Evolutionary conservation across 768 basidiomycete species (phyloP), one percentile per base, ranked within the genome.

Genomic region (Rhizopogon roseolus): DNA sequence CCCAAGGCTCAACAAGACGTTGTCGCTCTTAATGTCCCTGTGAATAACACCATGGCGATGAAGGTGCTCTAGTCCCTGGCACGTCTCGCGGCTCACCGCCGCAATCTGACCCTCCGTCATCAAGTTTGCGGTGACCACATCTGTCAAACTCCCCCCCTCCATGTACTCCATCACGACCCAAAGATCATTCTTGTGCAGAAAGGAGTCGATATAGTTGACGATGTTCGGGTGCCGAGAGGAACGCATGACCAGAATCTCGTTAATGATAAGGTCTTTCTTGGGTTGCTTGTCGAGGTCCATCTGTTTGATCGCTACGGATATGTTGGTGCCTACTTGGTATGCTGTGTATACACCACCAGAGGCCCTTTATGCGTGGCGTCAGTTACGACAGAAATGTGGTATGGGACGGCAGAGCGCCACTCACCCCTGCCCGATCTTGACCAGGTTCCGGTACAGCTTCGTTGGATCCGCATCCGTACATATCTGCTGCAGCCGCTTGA

Each of bases 151-250:
- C 34, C 93, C 91, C 39, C 95, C 95, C 72, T 98, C 95, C 96
- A 98, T 98, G 72, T 95, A 98, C 74, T 98, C 97, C 97, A 99
- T 98, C 53, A 98, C 93, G 38, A 99, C 94, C 97, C 97, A 98
- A 4, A 99, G 78, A 65, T 98, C 97, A 68, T 96, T 97, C 79
- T 92, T 94, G 77, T 96, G 84, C 40, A 98, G 72, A 81, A 98
- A 99, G 2, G 94, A 96, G 68, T 99, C 97, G 65, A 98, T 98
- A 73, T 93, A 99, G 69, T 99, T 98, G 75, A 99, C 96, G 61
- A 98, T 98, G 67, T 99, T 99, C n/a, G 94, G 93, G 68, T 98
- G 95, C 36, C 91, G 81, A 16, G 90, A 91, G 22, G 93, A 86
- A 22, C 95, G 90, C 97, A 99, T 98, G 66, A 98, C 97, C 59